These are phyloP conservation scores for Protomyces lactucae-debilis DNA, from an alignment of 1,139 yeast species.

Conservation along the genomic window DNA sequence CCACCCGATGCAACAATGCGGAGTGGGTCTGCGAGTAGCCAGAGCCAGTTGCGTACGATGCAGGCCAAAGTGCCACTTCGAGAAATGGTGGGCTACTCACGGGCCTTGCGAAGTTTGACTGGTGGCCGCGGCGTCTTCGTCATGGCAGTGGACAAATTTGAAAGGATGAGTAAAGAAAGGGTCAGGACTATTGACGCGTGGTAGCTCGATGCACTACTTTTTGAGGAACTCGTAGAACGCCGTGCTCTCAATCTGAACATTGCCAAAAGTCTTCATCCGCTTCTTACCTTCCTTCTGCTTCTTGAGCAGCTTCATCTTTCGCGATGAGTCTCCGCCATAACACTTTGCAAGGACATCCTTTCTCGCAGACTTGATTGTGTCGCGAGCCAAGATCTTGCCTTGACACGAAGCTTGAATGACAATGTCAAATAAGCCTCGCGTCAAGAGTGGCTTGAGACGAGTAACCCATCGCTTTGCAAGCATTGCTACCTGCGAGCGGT, in stretches of 20 bases:
- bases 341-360: conserved; percentile 83
- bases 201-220: neutral
- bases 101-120: conserved; percentile 71
- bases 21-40: conserved; percentile 29
- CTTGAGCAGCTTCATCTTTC: conserved; percentile 80
- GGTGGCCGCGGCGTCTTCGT: conserved; percentile 84
- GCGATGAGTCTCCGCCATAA: conserved; percentile 88
- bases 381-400: conserved; percentile 77
- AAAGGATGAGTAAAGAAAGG: conserved; percentile 45
- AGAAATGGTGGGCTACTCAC: conserved; percentile 85
- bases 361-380: conserved; percentile 85
- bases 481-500: conserved; percentile 64
- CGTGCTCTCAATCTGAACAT: conserved; percentile 42
- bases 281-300: conserved; percentile 94
- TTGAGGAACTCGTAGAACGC: conserved; percentile 22
- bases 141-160: conserved; percentile 74
- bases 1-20: conserved; percentile 45
- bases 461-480: conserved; percentile 79
- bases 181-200: neutral
- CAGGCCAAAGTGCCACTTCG: conserved; percentile 76
- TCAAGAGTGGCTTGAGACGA: conserved; percentile 69
- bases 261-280: conserved; percentile 72
- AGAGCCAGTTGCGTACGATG: conserved; percentile 42
- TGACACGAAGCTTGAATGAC: conserved; percentile 89
- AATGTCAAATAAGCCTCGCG: conserved; percentile 83